These are phyloP conservation scores for Aureobasidium zeae DNA, from an alignment of 2,329 filamentous ascomycete species.

Conservation along the genomic window DNA sequence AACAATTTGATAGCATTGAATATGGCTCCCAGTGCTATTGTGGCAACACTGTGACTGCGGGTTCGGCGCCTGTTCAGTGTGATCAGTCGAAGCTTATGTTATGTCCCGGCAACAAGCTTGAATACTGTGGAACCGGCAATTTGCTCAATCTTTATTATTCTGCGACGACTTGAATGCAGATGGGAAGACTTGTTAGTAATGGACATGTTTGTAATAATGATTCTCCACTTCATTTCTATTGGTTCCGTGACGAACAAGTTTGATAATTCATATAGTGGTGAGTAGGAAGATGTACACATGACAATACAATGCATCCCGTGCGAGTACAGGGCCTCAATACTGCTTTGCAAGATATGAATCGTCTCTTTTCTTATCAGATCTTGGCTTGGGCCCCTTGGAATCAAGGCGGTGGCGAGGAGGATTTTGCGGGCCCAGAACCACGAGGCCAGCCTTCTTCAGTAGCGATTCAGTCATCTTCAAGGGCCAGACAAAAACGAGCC, in stretches of 20 bases:
- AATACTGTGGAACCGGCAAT: conserved; percentile 25
- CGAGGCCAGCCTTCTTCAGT: conserved; percentile 7
- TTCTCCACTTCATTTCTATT: neutral
- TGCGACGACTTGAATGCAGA: conserved; percentile 22
- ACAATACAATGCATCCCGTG: neutral
- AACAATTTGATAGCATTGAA: conserved; percentile 15
- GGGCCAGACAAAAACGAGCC: conserved; percentile 11
- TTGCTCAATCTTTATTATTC: conserved; percentile 29
- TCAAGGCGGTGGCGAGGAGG: neutral
- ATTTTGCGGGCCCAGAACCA: conserved; percentile 8
- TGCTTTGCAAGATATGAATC: conserved; percentile 11
- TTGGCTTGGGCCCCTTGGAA: neutral
- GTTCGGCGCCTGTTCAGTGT: conserved; percentile 20
- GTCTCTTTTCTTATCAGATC: conserved; percentile 5
- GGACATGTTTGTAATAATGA: neutral
- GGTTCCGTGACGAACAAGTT: too few relatives aligned
- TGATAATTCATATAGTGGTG: conserved; percentile 1
- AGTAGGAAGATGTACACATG: neutral
- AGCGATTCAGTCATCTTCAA: conserved; percentile 8
- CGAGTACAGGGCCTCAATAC: conserved; percentile 8
- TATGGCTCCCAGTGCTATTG: conserved; percentile 24
- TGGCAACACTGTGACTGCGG: conserved; percentile 20
- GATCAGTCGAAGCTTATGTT: conserved; percentile 19
- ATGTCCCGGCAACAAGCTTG: conserved; percentile 23
- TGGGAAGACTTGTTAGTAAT: neutral